Percentiles rank a stretch among this genome's conserved stretches.
These are phyloP conservation scores for Corchorus olitorius DNA, from an alignment of 345 rosid genomes.

Conservation along the genomic window DNA sequence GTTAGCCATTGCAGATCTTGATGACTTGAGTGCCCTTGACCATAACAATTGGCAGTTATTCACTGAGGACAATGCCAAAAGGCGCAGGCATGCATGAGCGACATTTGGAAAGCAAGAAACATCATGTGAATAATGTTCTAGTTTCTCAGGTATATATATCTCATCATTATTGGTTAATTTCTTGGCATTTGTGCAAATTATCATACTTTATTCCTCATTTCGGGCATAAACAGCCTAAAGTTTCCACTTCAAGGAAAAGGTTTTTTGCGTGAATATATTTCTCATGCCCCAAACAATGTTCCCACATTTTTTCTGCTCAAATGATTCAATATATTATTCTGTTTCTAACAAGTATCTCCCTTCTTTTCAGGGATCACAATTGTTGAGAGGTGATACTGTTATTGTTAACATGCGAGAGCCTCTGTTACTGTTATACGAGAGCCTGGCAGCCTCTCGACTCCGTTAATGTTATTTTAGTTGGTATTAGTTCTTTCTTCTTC, in stretches of 20 bases:
- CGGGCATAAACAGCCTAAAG: too few relatives aligned
- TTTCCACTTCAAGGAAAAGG: not conserved
- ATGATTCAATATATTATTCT: not conserved
- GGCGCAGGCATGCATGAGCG: conserved; percentile 64
- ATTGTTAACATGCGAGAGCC: not conserved
- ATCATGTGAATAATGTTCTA: conserved; percentile 10
- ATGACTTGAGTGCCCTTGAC: conserved; percentile 71
- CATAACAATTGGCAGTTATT: conserved; percentile 78
- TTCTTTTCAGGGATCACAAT: conserved; percentile 4
- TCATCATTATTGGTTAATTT: not conserved
- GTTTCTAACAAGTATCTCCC: not conserved
- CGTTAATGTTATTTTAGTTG: not conserved
- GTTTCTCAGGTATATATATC: conserved; percentile 30
- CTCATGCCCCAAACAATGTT: not conserved
- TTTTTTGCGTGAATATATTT: not conserved
- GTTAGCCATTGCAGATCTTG: conserved; percentile 83
- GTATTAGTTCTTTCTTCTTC: not conserved
- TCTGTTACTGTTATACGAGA: not conserved
- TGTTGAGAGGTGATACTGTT: not conserved
- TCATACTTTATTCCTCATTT: not conserved
- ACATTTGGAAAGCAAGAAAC: conserved; percentile 18
- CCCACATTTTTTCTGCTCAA: not conserved
- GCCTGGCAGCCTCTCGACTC: not conserved
- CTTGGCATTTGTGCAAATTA: not conserved
- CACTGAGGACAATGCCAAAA: conserved; percentile 59